phyloP scores from a whole-genome alignment of 73 alveolate genomes.

The Paramecium sonneborni region DNA sequence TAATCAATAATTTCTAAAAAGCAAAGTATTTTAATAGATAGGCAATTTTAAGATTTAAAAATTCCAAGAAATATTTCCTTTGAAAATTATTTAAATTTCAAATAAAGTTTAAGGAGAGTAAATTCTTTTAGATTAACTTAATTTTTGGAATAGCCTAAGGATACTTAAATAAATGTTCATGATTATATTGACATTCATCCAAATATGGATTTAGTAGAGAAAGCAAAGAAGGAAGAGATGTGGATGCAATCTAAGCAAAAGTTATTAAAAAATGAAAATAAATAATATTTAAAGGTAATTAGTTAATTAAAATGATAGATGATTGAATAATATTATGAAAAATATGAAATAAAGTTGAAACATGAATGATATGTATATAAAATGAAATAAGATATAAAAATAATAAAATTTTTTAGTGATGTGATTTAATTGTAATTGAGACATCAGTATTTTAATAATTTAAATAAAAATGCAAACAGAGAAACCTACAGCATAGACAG shows the following conservation, averaged over 20 bases:
- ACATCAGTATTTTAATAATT: not conserved
- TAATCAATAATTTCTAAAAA: not conserved
- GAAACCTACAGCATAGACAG: not conserved
- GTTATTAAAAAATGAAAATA: not conserved
- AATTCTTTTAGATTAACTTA: not conserved
- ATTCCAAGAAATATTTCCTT: not conserved
- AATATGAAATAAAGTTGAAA: not conserved
- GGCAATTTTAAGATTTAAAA: not conserved
- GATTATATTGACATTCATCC: not conserved
- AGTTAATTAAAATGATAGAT: not conserved
- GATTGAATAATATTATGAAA: not conserved
- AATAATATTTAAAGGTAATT: not conserved
- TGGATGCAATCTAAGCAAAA: not conserved
- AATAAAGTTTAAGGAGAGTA: not conserved
- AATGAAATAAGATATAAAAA: not conserved
- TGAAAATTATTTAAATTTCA: not conserved
- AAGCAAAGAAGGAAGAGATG: not conserved
- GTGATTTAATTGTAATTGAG: not conserved
- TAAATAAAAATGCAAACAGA: constrained; percentile 5
- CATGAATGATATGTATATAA: not conserved
- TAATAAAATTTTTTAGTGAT: not conserved
- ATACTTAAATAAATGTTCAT: not conserved
- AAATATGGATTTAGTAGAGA: constrained; percentile 22
- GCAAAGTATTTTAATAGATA: not conserved
- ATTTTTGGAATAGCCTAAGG: not conserved